Conservation (phyloP, 2,329 filamentous ascomycete species). For the Ascochyta pisi region DNA sequence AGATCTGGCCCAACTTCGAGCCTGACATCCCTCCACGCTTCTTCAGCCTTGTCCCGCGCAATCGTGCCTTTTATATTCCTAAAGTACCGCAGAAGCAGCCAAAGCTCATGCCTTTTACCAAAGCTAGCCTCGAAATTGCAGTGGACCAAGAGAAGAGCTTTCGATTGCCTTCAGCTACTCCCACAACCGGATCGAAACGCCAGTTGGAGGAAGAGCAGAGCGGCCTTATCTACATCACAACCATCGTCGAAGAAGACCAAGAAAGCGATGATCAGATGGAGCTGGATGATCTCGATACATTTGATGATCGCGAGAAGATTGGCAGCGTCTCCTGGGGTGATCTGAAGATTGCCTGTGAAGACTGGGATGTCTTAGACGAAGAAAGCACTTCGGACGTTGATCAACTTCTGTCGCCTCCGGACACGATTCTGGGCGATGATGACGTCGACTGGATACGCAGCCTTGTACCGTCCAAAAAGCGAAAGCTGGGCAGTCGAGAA, state of each 20-base stretch:
- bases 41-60: slow-evolving; percentile 81
- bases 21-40: slow-evolving; percentile 77
- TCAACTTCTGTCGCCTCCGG: slow-evolving; percentile 34
- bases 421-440: slow-evolving; percentile 29
- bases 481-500: slow-evolving; percentile 57
- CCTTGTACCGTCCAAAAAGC: slow-evolving; percentile 67
- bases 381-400: slow-evolving; percentile 40
- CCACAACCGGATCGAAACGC: slow-evolving; percentile 55
- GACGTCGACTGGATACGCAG: slow-evolving; percentile 43
- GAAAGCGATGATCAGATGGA: slow-evolving; percentile 52
- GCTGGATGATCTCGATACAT: slow-evolving; percentile 58
- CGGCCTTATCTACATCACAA: slow-evolving; percentile 58
- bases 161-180: slow-evolving; percentile 67
- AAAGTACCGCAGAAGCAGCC: slow-evolving; percentile 81
- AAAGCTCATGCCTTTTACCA: slow-evolving; percentile 83
- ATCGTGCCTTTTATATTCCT: slow-evolving; percentile 77
- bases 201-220: slow-evolving; percentile 61
- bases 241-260: slow-evolving; percentile 55
- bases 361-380: slow-evolving; percentile 72
- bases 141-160: slow-evolving; percentile 88
- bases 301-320: slow-evolving; percentile 68
- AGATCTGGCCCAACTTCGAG: slow-evolving; percentile 82
- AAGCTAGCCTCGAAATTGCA: slow-evolving; percentile 85
- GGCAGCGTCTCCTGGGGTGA: slow-evolving; percentile 81
- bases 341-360: slow-evolving; percentile 82